A percentile compares a stretch with the other conserved stretches of the same genome.
Evolutionary conservation across 495 filamentous ascomycete genomes (phyloP).

Genomic region (Pyronema domesticum): DNA sequence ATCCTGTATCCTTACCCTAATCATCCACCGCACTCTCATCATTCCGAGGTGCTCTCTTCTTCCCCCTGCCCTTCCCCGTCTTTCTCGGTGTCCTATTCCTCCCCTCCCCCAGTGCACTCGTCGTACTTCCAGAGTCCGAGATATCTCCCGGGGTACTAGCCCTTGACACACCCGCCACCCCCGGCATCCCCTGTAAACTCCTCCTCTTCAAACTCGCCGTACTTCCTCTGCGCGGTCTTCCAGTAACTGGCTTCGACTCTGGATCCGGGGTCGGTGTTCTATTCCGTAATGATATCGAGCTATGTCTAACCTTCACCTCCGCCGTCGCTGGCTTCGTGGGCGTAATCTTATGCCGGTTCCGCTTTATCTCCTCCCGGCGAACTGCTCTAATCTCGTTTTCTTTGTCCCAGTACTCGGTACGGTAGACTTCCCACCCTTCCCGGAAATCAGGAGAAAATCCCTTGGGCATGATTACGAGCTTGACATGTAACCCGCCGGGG

Average conservation of each 20-base stretch:
- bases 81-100: constrained; percentile 14
- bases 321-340: background rate
- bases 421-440: constrained; percentile 92
- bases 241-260: background rate
- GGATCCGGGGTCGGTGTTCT: constrained; percentile 13
- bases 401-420: constrained; percentile 86
- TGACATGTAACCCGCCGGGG: constrained; percentile 75
- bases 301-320: background rate
- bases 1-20: too few species aligned
- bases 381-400: constrained; percentile 78
- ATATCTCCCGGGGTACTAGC: constrained; percentile 9
- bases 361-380: constrained; percentile 44
- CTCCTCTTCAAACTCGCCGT: constrained; percentile 6
- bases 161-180: constrained; percentile 1
- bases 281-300: constrained; percentile 8
- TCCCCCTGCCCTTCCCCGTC: background rate
- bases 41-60: background rate
- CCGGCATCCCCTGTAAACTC: constrained; percentile 5
- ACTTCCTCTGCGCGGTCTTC: background rate
- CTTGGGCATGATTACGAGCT: constrained; percentile 79
- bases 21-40: too few species aligned
- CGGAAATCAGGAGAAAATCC: constrained; percentile 86
- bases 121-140: constrained; percentile 18
- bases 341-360: background rate
- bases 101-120: constrained; percentile 3